Percentiles rank a stretch among this genome's conserved stretches.
Evolutionary conservation across 257 asterid species (phyloP).

Genomic region (Paulownia fortunei): DNA sequence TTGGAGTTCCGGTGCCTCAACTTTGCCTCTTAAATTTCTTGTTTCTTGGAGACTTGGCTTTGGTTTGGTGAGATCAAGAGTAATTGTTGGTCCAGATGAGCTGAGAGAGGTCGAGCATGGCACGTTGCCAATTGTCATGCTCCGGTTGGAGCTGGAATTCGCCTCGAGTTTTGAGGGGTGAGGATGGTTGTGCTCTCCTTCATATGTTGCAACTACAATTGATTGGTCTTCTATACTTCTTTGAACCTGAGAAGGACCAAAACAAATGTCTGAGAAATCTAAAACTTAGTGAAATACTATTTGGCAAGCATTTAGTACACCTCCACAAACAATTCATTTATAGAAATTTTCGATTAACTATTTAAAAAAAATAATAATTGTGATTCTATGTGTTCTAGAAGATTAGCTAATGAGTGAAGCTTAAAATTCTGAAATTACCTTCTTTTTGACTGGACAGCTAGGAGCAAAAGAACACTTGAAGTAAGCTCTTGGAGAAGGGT

Average conservation of each 20-base stretch:
- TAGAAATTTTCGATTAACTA: not conserved
- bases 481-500: constrained; percentile 97
- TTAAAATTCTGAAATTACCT: too few relatives aligned
- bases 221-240: constrained; percentile 83
- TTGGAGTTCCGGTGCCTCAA: constrained; percentile 56
- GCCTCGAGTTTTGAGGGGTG: constrained; percentile 62
- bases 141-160: constrained; percentile 35
- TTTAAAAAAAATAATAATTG: too few relatives aligned
- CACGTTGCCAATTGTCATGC: constrained; percentile 41
- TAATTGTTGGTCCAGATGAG: constrained; percentile 49
- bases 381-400: too few relatives aligned
- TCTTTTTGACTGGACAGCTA: constrained; percentile 85
- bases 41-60: constrained; percentile 36
- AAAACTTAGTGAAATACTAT: not conserved
- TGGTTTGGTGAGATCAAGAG: constrained; percentile 69
- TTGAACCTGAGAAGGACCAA: constrained; percentile 55
- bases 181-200: constrained; percentile 92
- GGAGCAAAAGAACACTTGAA: constrained; percentile 97
- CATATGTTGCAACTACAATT: constrained; percentile 74
- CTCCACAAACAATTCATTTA: not conserved
- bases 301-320: not conserved
- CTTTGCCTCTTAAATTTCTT: constrained; percentile 19
- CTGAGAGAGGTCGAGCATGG: constrained; percentile 44
- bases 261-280: not conserved
- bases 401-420: too few relatives aligned